Evolutionary conservation across 108 stramenopile species (phyloP).

Genomic region (Skeletonema grethae): DNA sequence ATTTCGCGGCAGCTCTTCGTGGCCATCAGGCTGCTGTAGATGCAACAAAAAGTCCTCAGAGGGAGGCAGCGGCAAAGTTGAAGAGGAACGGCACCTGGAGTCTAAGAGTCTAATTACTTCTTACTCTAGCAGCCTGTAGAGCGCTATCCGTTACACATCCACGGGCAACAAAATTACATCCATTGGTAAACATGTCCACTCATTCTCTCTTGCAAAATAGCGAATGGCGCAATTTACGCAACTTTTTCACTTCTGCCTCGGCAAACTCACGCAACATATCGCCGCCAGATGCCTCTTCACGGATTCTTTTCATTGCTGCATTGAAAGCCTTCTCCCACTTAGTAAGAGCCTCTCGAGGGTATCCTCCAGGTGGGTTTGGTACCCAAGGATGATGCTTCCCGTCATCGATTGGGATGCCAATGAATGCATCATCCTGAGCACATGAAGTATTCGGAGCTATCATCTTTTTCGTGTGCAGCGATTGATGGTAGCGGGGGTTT

Average conservation of each 20-base stretch:
- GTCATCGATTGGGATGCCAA: constrained; percentile 21
- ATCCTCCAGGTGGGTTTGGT: constrained; percentile 16
- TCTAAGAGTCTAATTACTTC: too few species aligned
- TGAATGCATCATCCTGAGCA: constrained; percentile 32
- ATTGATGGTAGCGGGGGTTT: constrained; percentile 10
- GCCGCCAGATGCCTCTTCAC: constrained; percentile 9
- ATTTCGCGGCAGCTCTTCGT: background rate
- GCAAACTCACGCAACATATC: constrained; percentile 17
- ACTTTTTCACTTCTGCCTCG: constrained; percentile 16
- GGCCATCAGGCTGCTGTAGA: background rate
- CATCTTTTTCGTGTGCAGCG: background rate
- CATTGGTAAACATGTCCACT: too few species aligned
- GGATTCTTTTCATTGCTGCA: constrained; percentile 19
- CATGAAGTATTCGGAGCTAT: background rate
- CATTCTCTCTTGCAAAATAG: constrained; percentile 17
- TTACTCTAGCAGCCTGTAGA: too few species aligned
- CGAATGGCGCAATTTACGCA: constrained; percentile 20
- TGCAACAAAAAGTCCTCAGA: background rate
- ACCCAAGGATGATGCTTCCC: constrained; percentile 13
- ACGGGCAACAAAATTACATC: too few species aligned
- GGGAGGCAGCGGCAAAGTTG: background rate
- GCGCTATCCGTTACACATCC: too few species aligned
- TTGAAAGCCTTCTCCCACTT: constrained; percentile 21
- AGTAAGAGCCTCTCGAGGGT: background rate
- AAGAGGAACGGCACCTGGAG: too few species aligned